A percentile compares a stretch with the other conserved stretches of the same genome.
phyloP scores from a whole-genome alignment of 2,329 filamentous ascomycete species.

The Fusarium xyrophilum region DNA sequence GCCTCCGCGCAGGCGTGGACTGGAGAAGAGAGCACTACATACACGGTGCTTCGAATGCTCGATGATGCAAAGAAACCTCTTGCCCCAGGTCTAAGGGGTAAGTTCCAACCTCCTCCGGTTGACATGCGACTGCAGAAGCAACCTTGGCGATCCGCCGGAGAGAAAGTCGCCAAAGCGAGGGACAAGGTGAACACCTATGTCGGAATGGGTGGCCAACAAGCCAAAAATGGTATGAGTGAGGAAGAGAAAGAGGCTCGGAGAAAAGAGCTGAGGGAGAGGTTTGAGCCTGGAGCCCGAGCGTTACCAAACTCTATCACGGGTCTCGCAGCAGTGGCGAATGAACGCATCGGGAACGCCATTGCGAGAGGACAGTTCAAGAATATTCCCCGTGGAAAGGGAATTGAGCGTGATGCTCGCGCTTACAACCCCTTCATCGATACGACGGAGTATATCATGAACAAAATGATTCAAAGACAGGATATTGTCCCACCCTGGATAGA shows the following conservation, averaged over 20 bases:
- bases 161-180: constrained; percentile 60
- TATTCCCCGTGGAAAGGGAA: constrained; percentile 77
- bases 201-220: constrained; percentile 56
- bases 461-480: constrained; percentile 95
- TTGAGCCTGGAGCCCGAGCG: constrained; percentile 72
- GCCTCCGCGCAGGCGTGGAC: constrained; percentile 77
- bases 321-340: constrained; percentile 83
- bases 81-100: constrained; percentile 55
- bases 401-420: constrained; percentile 82
- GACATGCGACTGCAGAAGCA: constrained; percentile 59
- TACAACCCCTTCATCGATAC: constrained; percentile 93
- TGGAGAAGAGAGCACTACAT: constrained; percentile 75
- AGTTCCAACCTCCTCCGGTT: constrained; percentile 55
- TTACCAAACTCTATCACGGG: constrained; percentile 81
- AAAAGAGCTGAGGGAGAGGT: constrained; percentile 80
- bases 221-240: constrained; percentile 64
- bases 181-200: constrained; percentile 64
- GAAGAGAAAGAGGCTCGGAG: constrained; percentile 75
- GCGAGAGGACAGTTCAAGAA: constrained; percentile 87
- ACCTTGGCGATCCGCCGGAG: constrained; percentile 51
- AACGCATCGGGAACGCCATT: constrained; percentile 92
- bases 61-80: constrained; percentile 80
- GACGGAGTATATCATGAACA: constrained; percentile 98
- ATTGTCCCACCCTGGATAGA: constrained; percentile 98
- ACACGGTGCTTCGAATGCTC: constrained; percentile 84